Evolutionary conservation across 768 basidiomycete species (phyloP).

Genomic region (Lenzites betulinus): DNA sequence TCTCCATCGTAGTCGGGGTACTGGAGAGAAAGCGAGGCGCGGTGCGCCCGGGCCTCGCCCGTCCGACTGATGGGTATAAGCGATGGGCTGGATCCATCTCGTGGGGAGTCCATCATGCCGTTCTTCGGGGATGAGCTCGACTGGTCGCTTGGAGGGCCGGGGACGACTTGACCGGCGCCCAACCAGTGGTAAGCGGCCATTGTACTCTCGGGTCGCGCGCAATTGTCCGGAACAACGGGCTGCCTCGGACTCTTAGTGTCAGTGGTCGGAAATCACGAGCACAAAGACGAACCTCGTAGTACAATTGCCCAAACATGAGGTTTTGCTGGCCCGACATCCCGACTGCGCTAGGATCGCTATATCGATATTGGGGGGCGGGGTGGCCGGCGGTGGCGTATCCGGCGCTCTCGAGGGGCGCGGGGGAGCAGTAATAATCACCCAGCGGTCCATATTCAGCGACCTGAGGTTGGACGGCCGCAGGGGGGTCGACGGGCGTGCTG

Average conservation of each 20-base stretch:
- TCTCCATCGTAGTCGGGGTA: conserved; percentile 6
- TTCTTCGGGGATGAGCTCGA: neutral
- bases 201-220: neutral
- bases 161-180: neutral
- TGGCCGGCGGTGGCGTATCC: conserved; percentile 4
- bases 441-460: conserved; percentile 17
- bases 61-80: neutral
- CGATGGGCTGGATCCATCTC: neutral
- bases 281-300: neutral
- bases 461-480: conserved; percentile 10
- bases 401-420: neutral
- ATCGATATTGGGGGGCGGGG: neutral
- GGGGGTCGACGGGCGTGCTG: conserved; percentile 20
- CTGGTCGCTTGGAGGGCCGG: neutral
- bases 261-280: neutral
- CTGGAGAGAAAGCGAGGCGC: neutral
- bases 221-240: neutral
- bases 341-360: conserved; percentile 4
- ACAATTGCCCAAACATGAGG: neutral
- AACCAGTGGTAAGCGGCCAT: conserved; percentile 4
- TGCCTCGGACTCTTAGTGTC: neutral
- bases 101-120: neutral
- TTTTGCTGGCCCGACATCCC: neutral
- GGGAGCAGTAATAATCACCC: conserved; percentile 12
- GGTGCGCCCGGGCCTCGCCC: neutral